Evolutionary conservation across 2,329 filamentous ascomycete species (phyloP).

Genomic region (Helotiales sp.): DNA sequence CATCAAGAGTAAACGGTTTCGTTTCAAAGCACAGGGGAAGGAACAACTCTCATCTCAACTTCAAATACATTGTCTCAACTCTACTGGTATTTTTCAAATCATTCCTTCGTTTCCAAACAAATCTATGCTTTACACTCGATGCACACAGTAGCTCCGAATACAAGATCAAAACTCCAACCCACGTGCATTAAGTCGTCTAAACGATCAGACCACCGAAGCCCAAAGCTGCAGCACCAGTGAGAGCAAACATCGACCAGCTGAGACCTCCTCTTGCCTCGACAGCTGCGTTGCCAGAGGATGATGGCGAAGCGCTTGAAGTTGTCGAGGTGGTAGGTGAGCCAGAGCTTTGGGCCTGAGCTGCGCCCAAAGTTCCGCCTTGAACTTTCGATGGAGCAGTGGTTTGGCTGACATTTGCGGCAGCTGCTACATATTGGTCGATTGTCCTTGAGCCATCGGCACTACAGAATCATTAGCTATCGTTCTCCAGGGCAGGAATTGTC

Average conservation of each 20-base stretch:
- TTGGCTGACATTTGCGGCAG: conserved; percentile 22
- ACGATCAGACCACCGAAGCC: conserved; percentile 27
- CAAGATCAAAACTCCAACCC: neutral
- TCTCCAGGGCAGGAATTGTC: neutral
- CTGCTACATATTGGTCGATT: conserved; percentile 24
- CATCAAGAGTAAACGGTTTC: neutral
- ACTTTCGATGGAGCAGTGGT: conserved; percentile 23
- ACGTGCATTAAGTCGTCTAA: neutral
- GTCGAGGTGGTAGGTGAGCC: conserved; percentile 13
- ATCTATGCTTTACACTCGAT: neutral
- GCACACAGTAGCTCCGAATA: neutral
- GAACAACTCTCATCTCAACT: neutral
- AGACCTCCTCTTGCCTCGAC: conserved; percentile 19
- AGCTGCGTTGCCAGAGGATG: conserved; percentile 18
- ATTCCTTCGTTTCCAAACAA: too few species aligned
- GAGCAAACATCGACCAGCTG: conserved; percentile 22
- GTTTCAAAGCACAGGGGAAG: neutral
- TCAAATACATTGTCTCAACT: neutral
- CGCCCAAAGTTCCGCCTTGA: conserved; percentile 31
- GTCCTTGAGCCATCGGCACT: conserved; percentile 28
- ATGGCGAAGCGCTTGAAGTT: conserved; percentile 12
- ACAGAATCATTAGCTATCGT: neutral
- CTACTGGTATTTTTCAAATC: neutral
- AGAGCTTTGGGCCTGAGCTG: conserved; percentile 8
- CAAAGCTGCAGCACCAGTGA: conserved; percentile 23